Conservation (phyloP, 345 rosid species). For the Rhodamnia argentea region DNA sequence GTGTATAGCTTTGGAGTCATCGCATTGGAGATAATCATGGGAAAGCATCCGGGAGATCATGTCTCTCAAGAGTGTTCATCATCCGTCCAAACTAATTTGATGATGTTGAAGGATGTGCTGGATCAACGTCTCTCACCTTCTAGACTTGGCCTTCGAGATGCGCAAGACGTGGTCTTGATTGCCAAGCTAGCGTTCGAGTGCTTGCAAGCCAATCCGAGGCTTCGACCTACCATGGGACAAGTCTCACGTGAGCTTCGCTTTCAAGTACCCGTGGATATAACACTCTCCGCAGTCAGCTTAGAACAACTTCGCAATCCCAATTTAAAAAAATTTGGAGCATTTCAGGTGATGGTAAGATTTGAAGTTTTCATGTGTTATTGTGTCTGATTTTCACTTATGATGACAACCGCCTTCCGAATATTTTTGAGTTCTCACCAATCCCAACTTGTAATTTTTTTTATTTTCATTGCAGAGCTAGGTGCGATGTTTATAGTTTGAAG, state of each 20-base stretch:
- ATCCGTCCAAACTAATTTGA: neutral
- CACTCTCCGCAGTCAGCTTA: no score
- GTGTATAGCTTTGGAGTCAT: neutral
- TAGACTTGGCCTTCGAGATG: neutral
- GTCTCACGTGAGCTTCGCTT: neutral
- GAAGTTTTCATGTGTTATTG: neutral
- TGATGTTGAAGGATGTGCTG: neutral
- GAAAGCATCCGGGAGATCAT: neutral
- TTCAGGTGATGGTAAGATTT: neutral
- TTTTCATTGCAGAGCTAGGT: neutral
- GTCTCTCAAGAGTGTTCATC: neutral
- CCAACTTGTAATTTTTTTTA: neutral
- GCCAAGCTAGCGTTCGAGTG: neutral
- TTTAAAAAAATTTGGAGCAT: neutral
- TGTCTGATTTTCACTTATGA: neutral
- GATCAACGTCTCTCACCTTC: no score
- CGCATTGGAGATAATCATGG: neutral
- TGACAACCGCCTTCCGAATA: neutral
- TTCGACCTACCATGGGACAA: neutral
- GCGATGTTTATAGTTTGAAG: neutral
- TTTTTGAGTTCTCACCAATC: neutral
- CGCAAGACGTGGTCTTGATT: neutral
- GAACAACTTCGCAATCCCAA: neutral
- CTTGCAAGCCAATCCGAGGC: neutral
- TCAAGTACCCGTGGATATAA: neutral